These are phyloP conservation scores for Fusarium sp. DNA, from an alignment of 2,329 filamentous ascomycete species.

Conservation along the genomic window DNA sequence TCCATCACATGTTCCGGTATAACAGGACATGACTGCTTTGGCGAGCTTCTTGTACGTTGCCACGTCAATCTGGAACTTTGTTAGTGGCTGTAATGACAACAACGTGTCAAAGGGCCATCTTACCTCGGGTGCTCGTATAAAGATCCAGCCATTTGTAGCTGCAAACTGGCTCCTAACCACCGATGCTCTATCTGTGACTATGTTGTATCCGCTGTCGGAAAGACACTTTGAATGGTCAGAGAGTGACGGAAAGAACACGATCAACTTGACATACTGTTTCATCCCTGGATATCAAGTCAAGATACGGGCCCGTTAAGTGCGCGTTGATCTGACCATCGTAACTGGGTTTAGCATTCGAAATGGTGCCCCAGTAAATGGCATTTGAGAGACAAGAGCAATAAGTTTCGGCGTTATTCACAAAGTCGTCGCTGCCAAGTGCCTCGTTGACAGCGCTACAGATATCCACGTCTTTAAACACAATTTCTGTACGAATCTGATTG, in stretches of 20 bases:
- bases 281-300: background rate
- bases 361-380: background rate
- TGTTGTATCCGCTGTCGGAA: background rate
- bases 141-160: background rate
- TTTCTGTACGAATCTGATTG: background rate
- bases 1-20: background rate
- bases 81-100: background rate
- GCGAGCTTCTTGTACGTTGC: background rate
- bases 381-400: slow-evolving; percentile 1
- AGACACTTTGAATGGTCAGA: background rate
- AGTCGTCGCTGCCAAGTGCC: background rate
- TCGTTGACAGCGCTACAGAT: background rate
- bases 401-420: background rate
- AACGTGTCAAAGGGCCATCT: too few relatives aligned
- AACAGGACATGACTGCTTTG: background rate
- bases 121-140: slow-evolving; percentile 2
- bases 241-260: rapidly evolving
- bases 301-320: background rate
- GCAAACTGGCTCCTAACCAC: background rate
- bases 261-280: background rate
- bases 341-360: background rate
- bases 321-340: background rate
- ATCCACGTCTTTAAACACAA: background rate
- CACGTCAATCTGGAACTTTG: background rate
- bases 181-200: background rate